Percentiles rank a stretch among this genome's conserved stretches.
phyloP scores from a whole-genome alignment of 805 yeast genomes.

The Jamesozyma hellenica region DNA sequence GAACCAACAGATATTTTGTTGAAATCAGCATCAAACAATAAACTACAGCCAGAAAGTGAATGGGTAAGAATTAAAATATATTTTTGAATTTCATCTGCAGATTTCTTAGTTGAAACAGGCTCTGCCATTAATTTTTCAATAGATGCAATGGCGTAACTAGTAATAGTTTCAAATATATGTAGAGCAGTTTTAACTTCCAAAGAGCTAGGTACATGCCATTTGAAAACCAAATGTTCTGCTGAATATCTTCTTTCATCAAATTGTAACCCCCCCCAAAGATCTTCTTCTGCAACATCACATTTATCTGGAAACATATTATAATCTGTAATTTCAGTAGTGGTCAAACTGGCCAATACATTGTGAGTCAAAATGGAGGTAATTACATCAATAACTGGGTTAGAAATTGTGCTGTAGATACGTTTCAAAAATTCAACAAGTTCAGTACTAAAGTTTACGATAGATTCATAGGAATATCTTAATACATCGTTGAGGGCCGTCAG shows the following conservation, averaged over 20 bases:
- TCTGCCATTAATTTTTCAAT: slow-evolving; percentile 30
- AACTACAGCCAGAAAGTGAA: slow-evolving; percentile 58
- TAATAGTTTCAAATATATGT: slow-evolving; percentile 42
- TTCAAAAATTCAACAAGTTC: slow-evolving; percentile 35
- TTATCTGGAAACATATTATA: slow-evolving; percentile 42
- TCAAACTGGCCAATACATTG: slow-evolving; percentile 52
- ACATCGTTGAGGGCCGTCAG: slow-evolving; percentile 60
- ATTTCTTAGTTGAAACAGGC: slow-evolving; percentile 11
- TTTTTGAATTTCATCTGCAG: slow-evolving; percentile 44
- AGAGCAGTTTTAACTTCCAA: slow-evolving; percentile 53
- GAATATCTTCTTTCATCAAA: slow-evolving; percentile 43
- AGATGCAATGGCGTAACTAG: slow-evolving; percentile 34
- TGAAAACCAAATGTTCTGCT: slow-evolving; percentile 40
- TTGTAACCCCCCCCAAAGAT: slow-evolving; percentile 70
- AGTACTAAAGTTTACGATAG: slow-evolving; percentile 34
- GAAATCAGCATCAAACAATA: slow-evolving; percentile 64
- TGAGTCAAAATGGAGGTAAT: slow-evolving; percentile 55
- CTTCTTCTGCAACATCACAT: slow-evolving; percentile 30
- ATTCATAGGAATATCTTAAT: slow-evolving; percentile 54
- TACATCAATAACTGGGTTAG: slow-evolving; percentile 49
- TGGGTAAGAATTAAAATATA: slow-evolving; percentile 49
- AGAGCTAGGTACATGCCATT: slow-evolving; percentile 66
- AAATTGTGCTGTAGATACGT: slow-evolving; percentile 22
- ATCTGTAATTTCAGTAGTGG: slow-evolving; percentile 51
- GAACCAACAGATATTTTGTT: slow-evolving; percentile 23